Conservation (phyloP, 768 basidiomycete species). For the Xerocomus spinulosus region DNA sequence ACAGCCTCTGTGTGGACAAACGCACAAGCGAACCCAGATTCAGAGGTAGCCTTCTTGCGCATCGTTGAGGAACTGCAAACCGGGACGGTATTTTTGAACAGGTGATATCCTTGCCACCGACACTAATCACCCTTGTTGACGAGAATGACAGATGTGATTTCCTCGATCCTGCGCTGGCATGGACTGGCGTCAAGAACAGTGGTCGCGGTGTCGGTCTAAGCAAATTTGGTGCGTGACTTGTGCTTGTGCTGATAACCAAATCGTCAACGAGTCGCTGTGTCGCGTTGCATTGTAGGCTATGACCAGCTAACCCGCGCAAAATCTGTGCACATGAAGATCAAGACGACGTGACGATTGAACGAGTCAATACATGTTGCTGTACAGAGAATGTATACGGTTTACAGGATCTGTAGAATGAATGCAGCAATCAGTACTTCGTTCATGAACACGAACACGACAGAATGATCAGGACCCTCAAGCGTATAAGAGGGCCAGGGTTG, state of each 20-base stretch:
- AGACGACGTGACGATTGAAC: slow-evolving; percentile 33
- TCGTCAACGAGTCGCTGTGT: not conserved
- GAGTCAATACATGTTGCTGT: not conserved
- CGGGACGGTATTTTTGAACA: slow-evolving; percentile 92
- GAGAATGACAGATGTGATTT: slow-evolving; percentile 63
- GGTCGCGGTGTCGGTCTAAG: slow-evolving; percentile 89
- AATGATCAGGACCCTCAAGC: slow-evolving; percentile 32
- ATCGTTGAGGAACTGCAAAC: slow-evolving; percentile 69
- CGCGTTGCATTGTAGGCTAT: slow-evolving; percentile 51
- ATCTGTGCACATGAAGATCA: slow-evolving; percentile 79
- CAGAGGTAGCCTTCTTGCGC: slow-evolving; percentile 60
- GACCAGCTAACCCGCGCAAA: slow-evolving; percentile 82
- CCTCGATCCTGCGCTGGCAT: slow-evolving; percentile 88
- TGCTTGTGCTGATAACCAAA: not conserved
- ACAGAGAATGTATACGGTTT: not conserved
- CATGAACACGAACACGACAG: not conserved
- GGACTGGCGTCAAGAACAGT: slow-evolving; percentile 93
- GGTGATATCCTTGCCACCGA: slow-evolving; percentile 35
- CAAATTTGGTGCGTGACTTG: slow-evolving; percentile 67
- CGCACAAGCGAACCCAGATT: slow-evolving; percentile 51
- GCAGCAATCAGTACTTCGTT: slow-evolving; percentile 1
- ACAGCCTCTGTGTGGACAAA: slow-evolving; percentile 96
- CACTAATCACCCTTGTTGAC: not conserved
- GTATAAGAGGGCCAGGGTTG: slow-evolving; percentile 32
- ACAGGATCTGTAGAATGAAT: not conserved